Conservation (phyloP, 2,329 filamentous ascomycete species). For the Microsporum canis region DNA sequence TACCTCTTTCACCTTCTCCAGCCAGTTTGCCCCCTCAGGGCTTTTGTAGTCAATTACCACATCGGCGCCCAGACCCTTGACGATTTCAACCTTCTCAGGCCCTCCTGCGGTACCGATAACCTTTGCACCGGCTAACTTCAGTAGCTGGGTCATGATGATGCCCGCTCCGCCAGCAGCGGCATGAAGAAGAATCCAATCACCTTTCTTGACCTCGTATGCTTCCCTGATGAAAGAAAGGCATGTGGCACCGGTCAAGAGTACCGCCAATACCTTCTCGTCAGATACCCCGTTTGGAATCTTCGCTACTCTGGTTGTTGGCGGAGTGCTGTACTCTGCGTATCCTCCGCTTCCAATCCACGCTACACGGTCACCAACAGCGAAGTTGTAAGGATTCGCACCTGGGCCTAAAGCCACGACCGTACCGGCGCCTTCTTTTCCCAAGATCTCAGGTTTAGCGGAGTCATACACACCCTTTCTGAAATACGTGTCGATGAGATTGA, state of each 20-base stretch:
- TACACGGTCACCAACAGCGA: slow-evolving; percentile 58
- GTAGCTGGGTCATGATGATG: slow-evolving; percentile 61
- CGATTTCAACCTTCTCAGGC: slow-evolving; percentile 58
- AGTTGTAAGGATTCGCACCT: slow-evolving; percentile 39
- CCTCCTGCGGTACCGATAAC: slow-evolving; percentile 71
- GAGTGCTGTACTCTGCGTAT: slow-evolving; percentile 51
- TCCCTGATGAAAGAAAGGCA: slow-evolving; percentile 70
- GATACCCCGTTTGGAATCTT: slow-evolving; percentile 53
- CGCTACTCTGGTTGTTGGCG: slow-evolving; percentile 41
- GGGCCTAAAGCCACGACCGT: slow-evolving; percentile 52
- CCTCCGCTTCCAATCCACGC: slow-evolving; percentile 51
- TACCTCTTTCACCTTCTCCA: slow-evolving; percentile 74
- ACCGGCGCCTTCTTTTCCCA: slow-evolving; percentile 70
- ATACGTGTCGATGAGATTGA: slow-evolving; percentile 90
- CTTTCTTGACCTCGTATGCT: slow-evolving; percentile 56
- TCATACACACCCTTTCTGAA: slow-evolving; percentile 78
- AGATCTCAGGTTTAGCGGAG: slow-evolving; percentile 57
- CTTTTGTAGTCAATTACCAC: slow-evolving; percentile 70
- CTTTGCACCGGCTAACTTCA: slow-evolving; percentile 59
- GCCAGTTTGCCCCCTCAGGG: slow-evolving; percentile 66
- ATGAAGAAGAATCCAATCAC: slow-evolving; percentile 68
- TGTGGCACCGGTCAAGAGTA: slow-evolving; percentile 70
- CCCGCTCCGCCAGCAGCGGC: slow-evolving; percentile 78
- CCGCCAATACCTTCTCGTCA: slow-evolving; percentile 54
- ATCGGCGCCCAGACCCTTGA: slow-evolving; percentile 55